Percentiles rank a stretch among this genome's conserved stretches.
Conservation (phyloP, 257 asterid species). For the Linaria vulgaris region DNA sequence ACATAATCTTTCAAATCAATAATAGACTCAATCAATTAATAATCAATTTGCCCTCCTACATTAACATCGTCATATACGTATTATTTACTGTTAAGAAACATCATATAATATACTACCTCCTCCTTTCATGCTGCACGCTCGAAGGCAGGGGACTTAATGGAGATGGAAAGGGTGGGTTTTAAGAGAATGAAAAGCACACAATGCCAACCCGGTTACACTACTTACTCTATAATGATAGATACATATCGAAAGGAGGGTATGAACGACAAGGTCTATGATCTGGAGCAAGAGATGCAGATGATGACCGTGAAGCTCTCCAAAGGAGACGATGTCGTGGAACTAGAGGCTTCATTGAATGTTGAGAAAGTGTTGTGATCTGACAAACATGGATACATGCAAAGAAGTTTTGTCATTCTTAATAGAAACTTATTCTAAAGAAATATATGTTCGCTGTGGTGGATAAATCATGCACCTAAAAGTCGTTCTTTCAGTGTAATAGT, state of each 20-base stretch:
- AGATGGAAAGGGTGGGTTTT: slow-evolving; percentile 89
- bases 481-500: neutral
- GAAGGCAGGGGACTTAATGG: slow-evolving; percentile 80
- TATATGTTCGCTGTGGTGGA: slow-evolving; percentile 2
- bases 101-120: too few species aligned
- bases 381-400: slow-evolving; percentile 6
- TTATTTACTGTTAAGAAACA: too few species aligned
- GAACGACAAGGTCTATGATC: slow-evolving; percentile 70
- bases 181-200: slow-evolving; percentile 75
- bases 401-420: neutral
- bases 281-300: slow-evolving; percentile 64
- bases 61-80: too few species aligned
- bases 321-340: slow-evolving; percentile 27
- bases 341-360: slow-evolving; percentile 26
- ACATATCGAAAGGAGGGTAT: slow-evolving; percentile 82
- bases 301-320: slow-evolving; percentile 23
- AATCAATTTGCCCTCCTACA: too few species aligned
- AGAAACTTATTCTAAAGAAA: slow-evolving; percentile 2
- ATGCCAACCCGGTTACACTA: slow-evolving; percentile 65
- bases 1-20: too few species aligned
- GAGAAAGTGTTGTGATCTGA: slow-evolving; percentile 6
- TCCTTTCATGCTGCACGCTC: slow-evolving; percentile 87
- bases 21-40: too few species aligned
- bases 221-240: slow-evolving; percentile 71
- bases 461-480: too few species aligned